Percentiles rank a stretch among this genome's conserved stretches.
phyloP scores from a whole-genome alignment of 768 basidiomycete genomes.

The Pleurotus djamor region DNA sequence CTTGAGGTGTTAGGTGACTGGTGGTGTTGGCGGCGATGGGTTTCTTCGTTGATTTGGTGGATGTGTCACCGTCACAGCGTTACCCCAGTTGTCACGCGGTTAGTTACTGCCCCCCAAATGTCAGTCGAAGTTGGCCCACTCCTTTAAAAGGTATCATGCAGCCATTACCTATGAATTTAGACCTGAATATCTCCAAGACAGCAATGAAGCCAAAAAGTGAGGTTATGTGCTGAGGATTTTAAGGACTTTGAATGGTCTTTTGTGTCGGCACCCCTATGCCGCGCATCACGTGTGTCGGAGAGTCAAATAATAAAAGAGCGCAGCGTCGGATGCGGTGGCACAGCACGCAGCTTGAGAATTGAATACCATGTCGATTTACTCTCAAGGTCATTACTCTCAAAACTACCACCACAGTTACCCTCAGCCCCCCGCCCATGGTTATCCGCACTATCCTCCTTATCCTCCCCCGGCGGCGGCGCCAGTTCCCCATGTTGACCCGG shows the following conservation, averaged over 20 bases:
- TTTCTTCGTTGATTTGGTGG: conserved; percentile 4
- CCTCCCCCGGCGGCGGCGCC: conserved; percentile 35
- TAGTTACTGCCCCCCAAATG: not conserved
- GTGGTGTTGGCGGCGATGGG: conserved; percentile 4
- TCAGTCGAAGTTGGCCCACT: too few species aligned
- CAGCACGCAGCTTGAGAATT: too few species aligned
- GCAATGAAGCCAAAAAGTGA: too few species aligned
- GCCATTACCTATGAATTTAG: too few species aligned
- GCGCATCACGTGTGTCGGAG: too few species aligned
- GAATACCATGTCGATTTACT: conserved; percentile 57
- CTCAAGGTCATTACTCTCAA: conserved; percentile 62
- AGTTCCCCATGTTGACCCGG: conserved; percentile 57
- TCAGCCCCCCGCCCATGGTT: conserved; percentile 35
- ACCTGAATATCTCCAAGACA: not conserved
- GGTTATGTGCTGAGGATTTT: too few species aligned
- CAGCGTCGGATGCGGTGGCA: conserved; percentile 30
- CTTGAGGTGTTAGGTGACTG: conserved; percentile 31
- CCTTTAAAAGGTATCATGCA: too few species aligned
- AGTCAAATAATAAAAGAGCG: conserved; percentile 11
- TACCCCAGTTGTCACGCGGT: not conserved
- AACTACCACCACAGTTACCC: conserved; percentile 48
- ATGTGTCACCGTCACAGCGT: not conserved
- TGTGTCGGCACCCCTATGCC: too few species aligned
- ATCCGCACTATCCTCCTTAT: conserved; percentile 40
- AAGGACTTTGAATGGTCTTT: too few species aligned